Evolutionary conservation across 495 filamentous ascomycete species (phyloP).

Genomic region (Podospora didyma): DNA sequence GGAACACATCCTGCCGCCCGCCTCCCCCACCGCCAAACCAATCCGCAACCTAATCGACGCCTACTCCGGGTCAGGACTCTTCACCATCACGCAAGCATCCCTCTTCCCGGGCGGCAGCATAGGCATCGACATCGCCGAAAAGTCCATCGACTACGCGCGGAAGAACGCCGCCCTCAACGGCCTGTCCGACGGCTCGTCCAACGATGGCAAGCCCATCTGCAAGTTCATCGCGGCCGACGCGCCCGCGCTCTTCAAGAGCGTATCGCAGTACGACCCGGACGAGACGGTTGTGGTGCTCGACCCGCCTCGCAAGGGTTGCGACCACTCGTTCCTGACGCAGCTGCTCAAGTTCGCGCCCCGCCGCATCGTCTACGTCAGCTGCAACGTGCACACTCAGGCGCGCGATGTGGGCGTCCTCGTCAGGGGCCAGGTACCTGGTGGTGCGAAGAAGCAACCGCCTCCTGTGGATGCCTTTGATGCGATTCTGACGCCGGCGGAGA

Average conservation of each 20-base stretch:
- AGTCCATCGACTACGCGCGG: slow-evolving; percentile 70
- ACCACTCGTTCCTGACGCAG: slow-evolving; percentile 76
- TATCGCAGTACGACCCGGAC: slow-evolving; percentile 60
- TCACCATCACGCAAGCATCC: slow-evolving; percentile 86
- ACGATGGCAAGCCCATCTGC: too few species aligned
- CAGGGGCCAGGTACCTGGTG: slow-evolving; percentile 53
- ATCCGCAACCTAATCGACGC: slow-evolving; percentile 91
- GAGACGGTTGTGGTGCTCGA: slow-evolving; percentile 90
- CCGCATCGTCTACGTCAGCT: slow-evolving; percentile 88
- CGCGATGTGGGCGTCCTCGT: slow-evolving; percentile 85
- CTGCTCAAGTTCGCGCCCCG: slow-evolving; percentile 69
- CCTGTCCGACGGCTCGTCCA: slow-evolving; percentile 34
- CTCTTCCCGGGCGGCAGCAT: slow-evolving; percentile 57
- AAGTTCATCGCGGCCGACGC: slow-evolving; percentile 83
- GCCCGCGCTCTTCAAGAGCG: slow-evolving; percentile 68
- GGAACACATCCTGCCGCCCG: slow-evolving; percentile 60
- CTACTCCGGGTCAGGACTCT: slow-evolving; percentile 94
- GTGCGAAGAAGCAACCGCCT: too few species aligned
- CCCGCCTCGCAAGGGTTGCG: slow-evolving; percentile 92
- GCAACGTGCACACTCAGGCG: slow-evolving; percentile 97
- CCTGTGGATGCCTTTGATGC: slow-evolving; percentile 12
- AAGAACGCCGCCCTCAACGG: slow-evolving; percentile 74
- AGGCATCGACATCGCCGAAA: slow-evolving; percentile 53
- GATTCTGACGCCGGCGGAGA: slow-evolving; percentile 4
- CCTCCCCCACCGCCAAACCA: slow-evolving; percentile 17